These are phyloP conservation scores for Actinomortierella ambigua DNA, from an alignment of 371 early-diverging fungal genomes.

Conservation along the genomic window DNA sequence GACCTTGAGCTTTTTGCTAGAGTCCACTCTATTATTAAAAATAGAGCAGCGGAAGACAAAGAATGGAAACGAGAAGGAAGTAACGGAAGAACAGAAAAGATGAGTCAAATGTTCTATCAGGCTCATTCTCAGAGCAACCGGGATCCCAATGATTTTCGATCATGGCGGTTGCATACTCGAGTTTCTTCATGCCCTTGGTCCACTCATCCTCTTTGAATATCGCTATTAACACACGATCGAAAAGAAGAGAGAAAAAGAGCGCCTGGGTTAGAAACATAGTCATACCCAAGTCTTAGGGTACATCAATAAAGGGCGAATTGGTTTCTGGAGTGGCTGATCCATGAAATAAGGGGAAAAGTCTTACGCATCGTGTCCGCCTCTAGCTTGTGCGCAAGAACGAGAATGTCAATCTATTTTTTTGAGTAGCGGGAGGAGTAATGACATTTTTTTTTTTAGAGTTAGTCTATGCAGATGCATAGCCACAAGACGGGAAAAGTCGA, in stretches of 20 bases:
- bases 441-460: too few species aligned
- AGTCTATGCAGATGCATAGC: too few species aligned
- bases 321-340: too few species aligned
- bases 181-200: conserved; percentile 63
- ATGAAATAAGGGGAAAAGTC: not conserved
- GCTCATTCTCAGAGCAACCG: too few species aligned
- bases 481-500: too few species aligned
- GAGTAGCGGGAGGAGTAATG: not conserved
- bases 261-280: not conserved
- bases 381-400: conserved; percentile 69
- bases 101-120: too few species aligned
- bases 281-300: too few species aligned
- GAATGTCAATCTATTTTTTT: conserved; percentile 53
- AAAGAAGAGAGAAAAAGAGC: not conserved
- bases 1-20: conserved; percentile 52
- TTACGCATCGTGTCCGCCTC: conserved; percentile 66
- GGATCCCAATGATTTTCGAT: too few species aligned
- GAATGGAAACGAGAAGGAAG: too few species aligned
- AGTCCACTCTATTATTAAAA: conserved; percentile 57
- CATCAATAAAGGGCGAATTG: too few species aligned
- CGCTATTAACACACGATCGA: conserved; percentile 38
- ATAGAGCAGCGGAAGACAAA: too few species aligned
- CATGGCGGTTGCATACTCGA: conserved; percentile 51
- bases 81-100: too few species aligned
- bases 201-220: conserved; percentile 70